A percentile compares a stretch with the other conserved stretches of the same genome.
Evolutionary conservation across 2,329 filamentous ascomycete genomes (phyloP).

Genomic region (Shiraia sp.): DNA sequence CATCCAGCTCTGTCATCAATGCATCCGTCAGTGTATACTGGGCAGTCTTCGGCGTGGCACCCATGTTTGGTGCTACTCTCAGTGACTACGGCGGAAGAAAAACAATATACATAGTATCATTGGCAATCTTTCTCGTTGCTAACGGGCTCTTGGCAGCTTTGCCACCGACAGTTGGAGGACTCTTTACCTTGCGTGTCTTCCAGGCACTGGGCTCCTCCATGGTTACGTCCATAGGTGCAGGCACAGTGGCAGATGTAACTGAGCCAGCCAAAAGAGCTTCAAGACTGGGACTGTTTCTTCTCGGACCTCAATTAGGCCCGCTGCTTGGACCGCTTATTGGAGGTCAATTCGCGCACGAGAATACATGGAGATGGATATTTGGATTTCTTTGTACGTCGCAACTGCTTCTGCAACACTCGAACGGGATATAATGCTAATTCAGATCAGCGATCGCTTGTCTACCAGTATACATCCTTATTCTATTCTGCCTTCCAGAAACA

Average conservation of each 20-base stretch:
- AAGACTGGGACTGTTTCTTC: slow-evolving; percentile 45
- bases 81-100: slow-evolving; percentile 44
- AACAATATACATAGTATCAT: slow-evolving; percentile 43
- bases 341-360: slow-evolving; percentile 36
- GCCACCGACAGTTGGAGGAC: slow-evolving; percentile 40
- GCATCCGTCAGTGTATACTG: slow-evolving; percentile 48
- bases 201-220: slow-evolving; percentile 46
- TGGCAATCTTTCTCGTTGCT: slow-evolving; percentile 41
- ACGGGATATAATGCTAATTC: background rate
- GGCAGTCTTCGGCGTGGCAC: slow-evolving; percentile 46
- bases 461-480: slow-evolving; percentile 20
- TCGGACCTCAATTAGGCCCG: slow-evolving; percentile 48
- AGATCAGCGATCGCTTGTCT: slow-evolving; percentile 11
- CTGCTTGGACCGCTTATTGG: slow-evolving; percentile 47
- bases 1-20: slow-evolving; percentile 42
- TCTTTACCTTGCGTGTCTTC: slow-evolving; percentile 44
- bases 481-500: slow-evolving; percentile 49
- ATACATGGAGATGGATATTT: slow-evolving; percentile 48
- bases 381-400: slow-evolving; percentile 37
- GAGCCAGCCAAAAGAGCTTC: slow-evolving; percentile 42
- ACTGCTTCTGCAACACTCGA: background rate
- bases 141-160: slow-evolving; percentile 43
- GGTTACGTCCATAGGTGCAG: slow-evolving; percentile 46
- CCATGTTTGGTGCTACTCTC: slow-evolving; percentile 42
- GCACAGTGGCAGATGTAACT: slow-evolving; percentile 45